Base-by-base conservation (phyloP, 208 protist genomes). In the Leishmania braziliensis region DNA sequence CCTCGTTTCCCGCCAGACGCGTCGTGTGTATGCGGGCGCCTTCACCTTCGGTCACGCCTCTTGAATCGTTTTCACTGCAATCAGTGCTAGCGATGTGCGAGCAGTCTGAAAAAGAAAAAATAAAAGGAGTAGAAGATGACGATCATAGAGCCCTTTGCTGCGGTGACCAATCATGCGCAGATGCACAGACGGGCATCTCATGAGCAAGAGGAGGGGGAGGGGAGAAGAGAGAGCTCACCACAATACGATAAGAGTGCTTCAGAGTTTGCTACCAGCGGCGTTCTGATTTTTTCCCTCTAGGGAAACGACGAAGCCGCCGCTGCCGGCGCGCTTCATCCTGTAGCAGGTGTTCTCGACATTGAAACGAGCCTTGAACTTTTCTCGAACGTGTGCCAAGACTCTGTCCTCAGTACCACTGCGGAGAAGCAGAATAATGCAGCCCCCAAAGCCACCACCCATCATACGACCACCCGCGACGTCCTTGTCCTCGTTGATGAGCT, bases 391-490 rank as follows among this genome's bases (percentile, higher is more conserved):
- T 46, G 77, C 76, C 18, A 88, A 78, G n/a, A 94, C 90, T 20
- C 89, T 83, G n/a, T 94, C 88, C 72, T 88, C 51, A 0, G 87
- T 86, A 29, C 78, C 84, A 50, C 84, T 84, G 65, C 90, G 85
- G 20, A 96, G 82, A 5, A 96, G 86, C 78, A 92, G 77, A 29
- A 97, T 86, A 16, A 95, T 88, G 86, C 96, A 97, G 39, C 96
- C 96, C 54, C 96, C 96, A 84, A 98, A 98, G 56, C 96, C 96
- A 46, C 93, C 94, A 39, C 96, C 96, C 85, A 96, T 97, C 93
- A 98, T 91, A 60, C 95, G 91, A 33, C 90, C 90, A 20, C 96
- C 96, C 2, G 91, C 88, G 4, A 96, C 96, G 29, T 86, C 90
- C n/a, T 84, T 77, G 54, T 92, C 85, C 43, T 87, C 77, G 80